Percentiles rank a stretch among this genome's conserved stretches.
Evolutionary conservation across 2,329 filamentous ascomycete genomes (phyloP).

Genomic region (Clathrospora elynae): DNA sequence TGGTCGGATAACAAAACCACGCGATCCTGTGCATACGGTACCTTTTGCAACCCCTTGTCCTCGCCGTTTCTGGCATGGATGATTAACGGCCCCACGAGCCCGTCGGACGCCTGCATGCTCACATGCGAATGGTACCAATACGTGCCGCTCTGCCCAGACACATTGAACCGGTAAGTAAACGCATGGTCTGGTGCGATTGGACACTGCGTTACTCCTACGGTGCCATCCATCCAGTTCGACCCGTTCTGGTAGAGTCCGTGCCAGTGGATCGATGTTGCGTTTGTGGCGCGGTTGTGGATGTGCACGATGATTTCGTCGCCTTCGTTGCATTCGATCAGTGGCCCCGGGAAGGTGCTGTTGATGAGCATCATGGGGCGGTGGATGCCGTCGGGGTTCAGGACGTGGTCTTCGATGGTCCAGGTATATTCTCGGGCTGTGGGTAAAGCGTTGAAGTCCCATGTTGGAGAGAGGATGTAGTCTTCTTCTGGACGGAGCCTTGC

Average conservation of each 20-base stretch:
- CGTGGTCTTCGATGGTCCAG: conserved; percentile 65
- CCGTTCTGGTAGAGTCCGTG: conserved; percentile 63
- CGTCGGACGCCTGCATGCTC: conserved; percentile 51
- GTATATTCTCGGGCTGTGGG: conserved; percentile 61
- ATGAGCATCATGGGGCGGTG: conserved; percentile 51
- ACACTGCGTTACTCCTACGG: conserved; percentile 55
- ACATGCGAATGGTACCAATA: conserved; percentile 48
- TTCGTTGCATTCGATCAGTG: conserved; percentile 55
- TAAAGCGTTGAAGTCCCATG: conserved; percentile 61
- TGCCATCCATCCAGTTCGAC: conserved; percentile 59
- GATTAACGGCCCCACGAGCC: conserved; percentile 47
- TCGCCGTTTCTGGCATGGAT: conserved; percentile 43
- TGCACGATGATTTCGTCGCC: conserved; percentile 71
- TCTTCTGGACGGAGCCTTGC: conserved; percentile 30
- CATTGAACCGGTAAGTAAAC: conserved; percentile 40
- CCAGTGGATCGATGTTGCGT: conserved; percentile 67
- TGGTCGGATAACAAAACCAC: conserved; percentile 69
- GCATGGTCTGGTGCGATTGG: conserved; percentile 61
- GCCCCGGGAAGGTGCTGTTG: conserved; percentile 49
- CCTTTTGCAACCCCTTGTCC: conserved; percentile 51
- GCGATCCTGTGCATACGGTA: conserved; percentile 59
- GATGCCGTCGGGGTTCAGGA: conserved; percentile 63
- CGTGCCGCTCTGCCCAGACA: conserved; percentile 46
- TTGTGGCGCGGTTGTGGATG: conserved; percentile 58
- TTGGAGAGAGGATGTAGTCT: conserved; percentile 58